Base-by-base conservation (phyloP, 1,284 basidiomycete species). In the Trichosporon sp. region DNA sequence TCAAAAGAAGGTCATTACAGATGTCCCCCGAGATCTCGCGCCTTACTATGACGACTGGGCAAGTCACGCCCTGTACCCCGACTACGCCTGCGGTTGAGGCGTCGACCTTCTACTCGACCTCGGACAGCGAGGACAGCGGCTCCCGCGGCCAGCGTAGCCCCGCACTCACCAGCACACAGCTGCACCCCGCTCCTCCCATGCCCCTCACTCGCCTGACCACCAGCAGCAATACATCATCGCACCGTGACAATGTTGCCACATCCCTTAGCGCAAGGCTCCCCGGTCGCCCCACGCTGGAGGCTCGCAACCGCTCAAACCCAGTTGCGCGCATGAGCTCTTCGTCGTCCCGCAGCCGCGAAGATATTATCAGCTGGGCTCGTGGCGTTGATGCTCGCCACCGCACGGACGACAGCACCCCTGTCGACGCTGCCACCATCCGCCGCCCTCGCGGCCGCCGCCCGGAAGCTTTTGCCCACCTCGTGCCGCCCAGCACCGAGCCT, bases 351-450 rank as follows among this genome's bases (percentile, higher is more conserved):
- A 76, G 74, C 61, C 66, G 78, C 10, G 78, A 79, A 46, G 78
- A 79, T 58, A 79, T 79, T 60, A 74, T 79, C 52, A 71, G 69
- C 32, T 79, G 78, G 78, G 71, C 77, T 16, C 73, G 73, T 37
- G 73, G 71, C 16, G 73, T 79, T 29, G 70, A 68, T n/a, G 62
- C 49, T n/a, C 66, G 56, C 59, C 61, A 7, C 25, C 57, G 37
- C 36, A 23, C 31, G 13, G 29, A 60, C 33, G 61, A 63, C 11
- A 56, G 65, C 23, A 60, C 59, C 1, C 64, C 60, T 9, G 65
- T 63, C 1, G 68, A 68, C 16, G 66, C 67, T 13, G 63, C 64
- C 10, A 69, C 67, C 14, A 58, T 14, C 49, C 65, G 34, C 21
- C 37, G 58, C 2, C 34, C 46, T 6, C 65, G 60, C 25, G 34